Percentiles rank a stretch among this genome's conserved stretches.
Evolutionary conservation across 2,329 filamentous ascomycete genomes (phyloP).

Genomic region (Sporothrix variecibatus): DNA sequence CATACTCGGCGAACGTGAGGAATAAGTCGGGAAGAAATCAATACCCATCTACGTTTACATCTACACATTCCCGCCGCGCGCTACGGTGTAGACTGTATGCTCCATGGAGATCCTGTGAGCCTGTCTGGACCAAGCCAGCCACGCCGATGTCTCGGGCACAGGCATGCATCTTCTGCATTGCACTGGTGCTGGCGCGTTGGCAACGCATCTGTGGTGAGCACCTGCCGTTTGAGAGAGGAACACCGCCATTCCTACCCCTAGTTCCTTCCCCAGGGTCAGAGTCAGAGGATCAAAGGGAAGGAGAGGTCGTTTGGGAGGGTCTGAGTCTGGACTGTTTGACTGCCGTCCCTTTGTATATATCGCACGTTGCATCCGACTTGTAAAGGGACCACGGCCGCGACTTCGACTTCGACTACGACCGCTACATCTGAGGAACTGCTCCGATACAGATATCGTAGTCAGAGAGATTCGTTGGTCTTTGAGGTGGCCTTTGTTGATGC

Average conservation of each 20-base stretch:
- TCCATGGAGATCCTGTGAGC: conserved; percentile 1
- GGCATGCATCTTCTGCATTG: not conserved
- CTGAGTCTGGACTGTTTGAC: not conserved
- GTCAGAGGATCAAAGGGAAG: not conserved
- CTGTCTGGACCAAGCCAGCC: conserved; percentile 5
- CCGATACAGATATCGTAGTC: not conserved
- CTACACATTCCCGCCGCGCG: not conserved
- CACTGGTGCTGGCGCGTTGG: not conserved
- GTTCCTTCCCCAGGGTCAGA: not conserved
- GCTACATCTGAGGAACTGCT: not conserved
- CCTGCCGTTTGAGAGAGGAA: conserved; percentile 6
- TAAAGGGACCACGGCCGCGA: not conserved
- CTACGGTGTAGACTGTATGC: not conserved
- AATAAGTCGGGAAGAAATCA: not conserved
- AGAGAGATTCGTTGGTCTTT: not conserved
- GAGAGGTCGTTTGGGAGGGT: not conserved
- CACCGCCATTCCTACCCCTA: not conserved
- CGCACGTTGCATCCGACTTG: not conserved
- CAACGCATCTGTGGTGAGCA: not conserved
- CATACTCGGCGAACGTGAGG: not conserved
- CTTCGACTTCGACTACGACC: not conserved
- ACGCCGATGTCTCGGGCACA: conserved; percentile 11
- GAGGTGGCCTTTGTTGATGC: conserved; percentile 7
- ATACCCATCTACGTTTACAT: not conserved
- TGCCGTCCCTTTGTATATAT: not conserved